A percentile compares a stretch with the other conserved stretches of the same genome.
Conservation (phyloP, 345 rosid genomes). For the Citrus sinensis region DNA sequence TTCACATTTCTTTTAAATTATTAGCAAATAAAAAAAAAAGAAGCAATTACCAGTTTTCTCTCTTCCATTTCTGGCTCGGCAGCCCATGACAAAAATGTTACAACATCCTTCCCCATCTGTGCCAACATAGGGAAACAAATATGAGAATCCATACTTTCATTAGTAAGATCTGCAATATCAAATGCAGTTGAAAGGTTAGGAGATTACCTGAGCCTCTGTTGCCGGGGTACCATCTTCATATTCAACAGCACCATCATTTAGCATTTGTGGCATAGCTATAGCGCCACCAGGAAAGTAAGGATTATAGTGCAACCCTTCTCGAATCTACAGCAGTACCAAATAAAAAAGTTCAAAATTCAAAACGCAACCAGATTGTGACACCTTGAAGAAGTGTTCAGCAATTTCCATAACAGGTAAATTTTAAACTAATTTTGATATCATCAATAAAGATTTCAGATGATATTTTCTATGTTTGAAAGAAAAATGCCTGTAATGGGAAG, state of each 20-base stretch:
- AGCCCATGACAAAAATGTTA: conserved; percentile 39
- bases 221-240: conserved; percentile 43
- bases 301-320: conserved; percentile 45
- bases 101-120: conserved; percentile 46
- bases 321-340: conserved; percentile 9
- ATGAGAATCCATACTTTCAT: background rate
- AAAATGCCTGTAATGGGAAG: background rate
- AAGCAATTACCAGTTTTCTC: conserved; percentile 35
- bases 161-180: background rate
- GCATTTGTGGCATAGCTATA: conserved; percentile 46
- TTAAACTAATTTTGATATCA: no score
- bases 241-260: conserved; percentile 45
- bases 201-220: conserved; percentile 34
- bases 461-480: no score
- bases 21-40: background rate
- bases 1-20: background rate
- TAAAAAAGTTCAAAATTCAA: no score
- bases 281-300: conserved; percentile 50
- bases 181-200: background rate
- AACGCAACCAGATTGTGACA: no score
- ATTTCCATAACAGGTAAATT: no score
- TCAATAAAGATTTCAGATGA: no score
- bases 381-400: no score
- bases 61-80: conserved; percentile 52
- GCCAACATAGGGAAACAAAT: background rate